Base-by-base conservation (phyloP, 805 yeast species). In the Kockiozyma suomiensis region DNA sequence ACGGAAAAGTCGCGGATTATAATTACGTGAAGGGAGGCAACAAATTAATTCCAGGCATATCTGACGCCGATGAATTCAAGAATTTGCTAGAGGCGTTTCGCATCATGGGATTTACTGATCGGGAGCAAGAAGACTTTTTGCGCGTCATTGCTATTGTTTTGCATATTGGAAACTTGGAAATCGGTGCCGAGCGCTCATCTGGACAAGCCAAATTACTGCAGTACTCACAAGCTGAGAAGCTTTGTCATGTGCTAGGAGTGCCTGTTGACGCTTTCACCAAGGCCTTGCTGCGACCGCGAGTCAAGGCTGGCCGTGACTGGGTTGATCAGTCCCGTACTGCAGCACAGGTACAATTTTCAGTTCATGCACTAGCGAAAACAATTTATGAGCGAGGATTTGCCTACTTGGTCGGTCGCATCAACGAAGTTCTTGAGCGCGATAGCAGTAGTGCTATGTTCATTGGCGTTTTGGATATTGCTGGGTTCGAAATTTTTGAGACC, bases 391-490 rank as follows among this genome's bases (percentile, higher is more conserved):
- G 86, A 46, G 73, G 91, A 7, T 94, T 94, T 76, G 87, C 87
- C 51, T 84, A 78, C 69, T 80, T 94, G 40, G 96, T 94, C 12
- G 80, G 80, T 56, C 81, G 83, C 55, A 88, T 94, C 68, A 96
- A 94, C 71, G 78, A 78, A 3, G 87, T 83, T 53, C 80, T 94
- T 10, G 81, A 80, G 63, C 75, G 77, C 6, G 73, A 77, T 2
- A 69, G 72, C 56, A 73, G 78, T 2, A 74, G 76, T 23, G 67
- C 72, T 13, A 66, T 72, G 17, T 78, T 73, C 17, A 89, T 94
- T 69, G 99, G 99, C 66, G 96, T 94, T 60, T 79, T 94, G 70
- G 99, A 94, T 81, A 94, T 94, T 66, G 96, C 96, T 66, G 99
- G 99, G 2, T 94, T 94, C 75, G 99, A 94, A 74, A 94, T 94